These are phyloP conservation scores for Microbotryum violaceum DNA, from an alignment of 1,284 basidiomycete species.

Conservation along the genomic window DNA sequence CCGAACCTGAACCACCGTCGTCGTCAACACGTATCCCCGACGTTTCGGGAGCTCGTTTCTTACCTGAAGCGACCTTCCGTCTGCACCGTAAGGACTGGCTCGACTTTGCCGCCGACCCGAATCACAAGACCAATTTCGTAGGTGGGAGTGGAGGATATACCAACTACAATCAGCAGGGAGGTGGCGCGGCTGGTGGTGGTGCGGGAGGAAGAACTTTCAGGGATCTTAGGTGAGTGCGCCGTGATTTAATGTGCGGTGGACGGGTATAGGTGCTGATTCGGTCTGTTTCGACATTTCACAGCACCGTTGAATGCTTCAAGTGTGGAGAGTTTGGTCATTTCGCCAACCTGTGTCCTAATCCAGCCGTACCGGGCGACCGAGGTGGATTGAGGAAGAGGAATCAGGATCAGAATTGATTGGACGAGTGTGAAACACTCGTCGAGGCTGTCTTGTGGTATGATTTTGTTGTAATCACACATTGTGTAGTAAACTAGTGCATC, in stretches of 20 bases:
- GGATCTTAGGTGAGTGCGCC: constrained; percentile 11
- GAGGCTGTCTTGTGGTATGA: too few species aligned
- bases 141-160: not conserved
- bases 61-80: constrained; percentile 32
- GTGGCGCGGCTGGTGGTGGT: constrained; percentile 2
- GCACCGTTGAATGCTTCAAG: constrained; percentile 42
- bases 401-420: too few species aligned
- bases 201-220: constrained; percentile 3
- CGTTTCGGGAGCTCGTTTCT: constrained; percentile 30
- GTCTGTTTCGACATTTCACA: not conserved
- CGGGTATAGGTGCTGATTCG: constrained; percentile 1
- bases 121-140: constrained; percentile 9
- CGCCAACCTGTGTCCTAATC: constrained; percentile 83
- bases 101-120: constrained; percentile 27
- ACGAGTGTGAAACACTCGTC: too few species aligned
- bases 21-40: constrained; percentile 31
- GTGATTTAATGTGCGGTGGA: not conserved
- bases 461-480: too few species aligned
- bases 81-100: constrained; percentile 30
- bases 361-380: constrained; percentile 70
- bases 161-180: not conserved
- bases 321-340: constrained; percentile 88
- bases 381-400: constrained; percentile 40
- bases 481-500: too few species aligned
- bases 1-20: constrained; percentile 24